Evolutionary conservation across 2,329 filamentous ascomycete genomes (phyloP).

Genomic region (Talaromyces sp.): DNA sequence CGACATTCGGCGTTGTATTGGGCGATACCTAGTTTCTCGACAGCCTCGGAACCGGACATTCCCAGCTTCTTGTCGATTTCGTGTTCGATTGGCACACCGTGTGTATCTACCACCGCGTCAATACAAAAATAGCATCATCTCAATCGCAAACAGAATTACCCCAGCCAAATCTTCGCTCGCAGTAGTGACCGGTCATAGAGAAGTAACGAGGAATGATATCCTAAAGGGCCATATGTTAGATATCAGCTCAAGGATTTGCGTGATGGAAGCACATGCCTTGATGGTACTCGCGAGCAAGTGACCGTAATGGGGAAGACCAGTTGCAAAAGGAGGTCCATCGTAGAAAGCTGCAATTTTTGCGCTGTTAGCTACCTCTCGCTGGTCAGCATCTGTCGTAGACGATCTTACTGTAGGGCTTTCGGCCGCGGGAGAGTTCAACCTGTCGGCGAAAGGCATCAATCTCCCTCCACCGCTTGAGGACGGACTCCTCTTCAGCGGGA

Average conservation of each 20-base stretch:
- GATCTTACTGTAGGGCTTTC: conserved; percentile 60
- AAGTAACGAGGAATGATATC: conserved; percentile 95
- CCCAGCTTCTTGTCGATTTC: conserved; percentile 96
- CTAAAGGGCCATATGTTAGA: neutral
- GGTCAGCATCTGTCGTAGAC: neutral
- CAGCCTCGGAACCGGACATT: conserved; percentile 81
- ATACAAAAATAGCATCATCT: neutral
- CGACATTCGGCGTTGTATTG: conserved; percentile 91
- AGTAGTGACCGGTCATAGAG: conserved; percentile 94
- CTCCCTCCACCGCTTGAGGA: conserved; percentile 83
- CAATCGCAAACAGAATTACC: conserved; percentile 2
- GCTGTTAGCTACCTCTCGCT: neutral
- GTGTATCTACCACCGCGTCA: conserved; percentile 58
- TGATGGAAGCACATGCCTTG: conserved; percentile 49
- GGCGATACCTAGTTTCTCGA: conserved; percentile 77
- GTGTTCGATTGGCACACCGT: conserved; percentile 91
- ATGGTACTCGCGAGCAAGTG: conserved; percentile 89
- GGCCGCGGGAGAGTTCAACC: conserved; percentile 78
- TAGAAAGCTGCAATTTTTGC: conserved; percentile 66
- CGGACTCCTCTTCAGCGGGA: conserved; percentile 80
- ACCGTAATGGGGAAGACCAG: conserved; percentile 64
- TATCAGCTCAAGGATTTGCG: neutral
- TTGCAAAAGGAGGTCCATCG: conserved; percentile 78
- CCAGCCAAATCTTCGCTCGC: conserved; percentile 91
- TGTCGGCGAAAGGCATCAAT: conserved; percentile 88